Conservation (phyloP, 2,329 filamentous ascomycete genomes). For the Colletotrichum australisinense region DNA sequence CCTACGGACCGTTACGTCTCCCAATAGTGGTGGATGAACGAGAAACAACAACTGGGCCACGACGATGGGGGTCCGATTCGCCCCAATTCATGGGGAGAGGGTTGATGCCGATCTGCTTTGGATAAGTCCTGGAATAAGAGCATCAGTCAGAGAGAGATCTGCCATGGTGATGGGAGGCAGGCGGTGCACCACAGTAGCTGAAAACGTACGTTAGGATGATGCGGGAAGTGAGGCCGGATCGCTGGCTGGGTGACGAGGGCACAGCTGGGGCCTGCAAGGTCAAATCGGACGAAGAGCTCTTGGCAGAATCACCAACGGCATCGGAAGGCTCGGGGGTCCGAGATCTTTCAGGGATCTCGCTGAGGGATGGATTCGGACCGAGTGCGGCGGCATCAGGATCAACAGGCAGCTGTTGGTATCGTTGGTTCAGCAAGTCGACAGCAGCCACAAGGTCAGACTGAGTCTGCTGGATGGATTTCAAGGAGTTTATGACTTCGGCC, state of each 20-base stretch:
- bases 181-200: not conserved
- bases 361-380: slow-evolving; percentile 11
- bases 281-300: slow-evolving; percentile 20
- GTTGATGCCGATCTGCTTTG: slow-evolving; percentile 92
- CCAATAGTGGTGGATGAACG: slow-evolving; percentile 80
- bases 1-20: slow-evolving; percentile 77
- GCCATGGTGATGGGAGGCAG: not conserved
- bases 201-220: slow-evolving; percentile 64
- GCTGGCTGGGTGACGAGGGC: slow-evolving; percentile 47
- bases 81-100: slow-evolving; percentile 93
- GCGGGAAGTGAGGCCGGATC: slow-evolving; percentile 62
- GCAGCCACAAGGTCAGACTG: slow-evolving; percentile 54
- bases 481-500: slow-evolving; percentile 46
- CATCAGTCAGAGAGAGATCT: not conserved
- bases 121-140: slow-evolving; percentile 74
- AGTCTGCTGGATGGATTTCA: slow-evolving; percentile 52
- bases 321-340: slow-evolving; percentile 33
- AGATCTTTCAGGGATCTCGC: not conserved
- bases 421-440: slow-evolving; percentile 52
- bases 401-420: slow-evolving; percentile 31
- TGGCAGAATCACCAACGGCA: slow-evolving; percentile 2
- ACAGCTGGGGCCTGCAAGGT: slow-evolving; percentile 39
- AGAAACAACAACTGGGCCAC: slow-evolving; percentile 91
- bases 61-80: slow-evolving; percentile 75
- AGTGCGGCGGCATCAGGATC: slow-evolving; percentile 15